A percentile compares a stretch with the other conserved stretches of the same genome.
Conservation (phyloP, 2,329 filamentous ascomycete species). For the Fusarium bactridioides region DNA sequence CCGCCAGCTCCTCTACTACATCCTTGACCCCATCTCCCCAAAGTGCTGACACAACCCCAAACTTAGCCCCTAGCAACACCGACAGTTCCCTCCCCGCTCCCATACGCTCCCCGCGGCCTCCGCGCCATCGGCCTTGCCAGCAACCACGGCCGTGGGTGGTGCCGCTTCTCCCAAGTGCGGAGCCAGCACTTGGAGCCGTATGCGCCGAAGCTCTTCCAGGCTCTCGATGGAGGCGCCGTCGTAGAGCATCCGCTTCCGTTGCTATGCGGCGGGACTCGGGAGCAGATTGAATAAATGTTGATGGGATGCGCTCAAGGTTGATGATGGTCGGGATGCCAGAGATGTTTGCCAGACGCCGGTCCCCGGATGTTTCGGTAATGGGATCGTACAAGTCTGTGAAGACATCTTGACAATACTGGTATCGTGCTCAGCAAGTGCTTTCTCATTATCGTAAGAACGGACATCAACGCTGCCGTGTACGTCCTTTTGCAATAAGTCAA, state of each 20-base stretch:
- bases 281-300: slow-evolving; percentile 12
- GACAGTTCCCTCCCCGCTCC: slow-evolving; percentile 27
- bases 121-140: slow-evolving; percentile 25
- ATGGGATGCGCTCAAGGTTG: slow-evolving; percentile 27
- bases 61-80: slow-evolving; percentile 14
- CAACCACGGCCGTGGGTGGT: slow-evolving; percentile 22
- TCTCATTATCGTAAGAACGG: neutral
- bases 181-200: slow-evolving; percentile 13
- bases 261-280: slow-evolving; percentile 11
- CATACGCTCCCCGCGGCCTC: slow-evolving; percentile 16
- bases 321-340: slow-evolving; percentile 12
- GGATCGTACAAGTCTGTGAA: slow-evolving; percentile 30
- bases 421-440: neutral
- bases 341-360: slow-evolving; percentile 22
- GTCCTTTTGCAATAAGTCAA: neutral
- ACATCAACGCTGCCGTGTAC: neutral
- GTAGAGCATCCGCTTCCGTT: slow-evolving; percentile 26
- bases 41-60: slow-evolving; percentile 27
- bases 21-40: slow-evolving; percentile 34
- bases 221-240: slow-evolving; percentile 11
- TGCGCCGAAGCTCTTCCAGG: slow-evolving; percentile 20
- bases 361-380: slow-evolving; percentile 22
- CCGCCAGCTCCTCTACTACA: slow-evolving; percentile 29
- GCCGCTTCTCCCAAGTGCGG: slow-evolving; percentile 4
- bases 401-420: slow-evolving; percentile 28